phyloP scores from a whole-genome alignment of 768 basidiomycete genomes.

The Termitomyces sp. region DNA sequence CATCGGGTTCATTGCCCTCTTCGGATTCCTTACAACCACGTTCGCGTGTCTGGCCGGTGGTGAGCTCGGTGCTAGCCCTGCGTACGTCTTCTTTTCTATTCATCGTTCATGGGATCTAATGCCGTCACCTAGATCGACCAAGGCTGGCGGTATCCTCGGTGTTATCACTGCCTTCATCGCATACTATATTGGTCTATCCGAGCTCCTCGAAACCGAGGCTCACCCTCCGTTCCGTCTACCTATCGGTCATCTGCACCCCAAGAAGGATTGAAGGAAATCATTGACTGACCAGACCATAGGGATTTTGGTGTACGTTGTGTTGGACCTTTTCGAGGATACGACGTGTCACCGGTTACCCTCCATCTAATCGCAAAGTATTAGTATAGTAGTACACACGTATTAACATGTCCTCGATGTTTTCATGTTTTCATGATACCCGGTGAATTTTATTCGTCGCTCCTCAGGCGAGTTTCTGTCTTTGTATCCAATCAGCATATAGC shows the following conservation, averaged over 20 bases:
- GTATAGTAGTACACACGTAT: neutral
- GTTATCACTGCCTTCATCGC: constrained; percentile 44
- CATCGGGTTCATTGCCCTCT: constrained; percentile 34
- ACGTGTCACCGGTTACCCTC: no score
- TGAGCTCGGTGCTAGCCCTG: constrained; percentile 24
- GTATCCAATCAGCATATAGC: no score
- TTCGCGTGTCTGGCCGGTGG: constrained; percentile 41
- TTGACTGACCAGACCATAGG: neutral
- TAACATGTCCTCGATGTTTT: neutral
- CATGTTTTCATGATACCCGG: neutral
- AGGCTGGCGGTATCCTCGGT: constrained; percentile 43
- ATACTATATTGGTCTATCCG: constrained; percentile 43
- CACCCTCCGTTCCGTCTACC: constrained; percentile 35
- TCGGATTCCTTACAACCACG: constrained; percentile 33
- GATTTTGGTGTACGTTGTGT: neutral
- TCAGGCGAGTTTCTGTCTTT: neutral
- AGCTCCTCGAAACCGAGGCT: constrained; percentile 39
- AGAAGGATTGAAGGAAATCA: neutral
- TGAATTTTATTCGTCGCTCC: neutral
- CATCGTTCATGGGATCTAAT: neutral
- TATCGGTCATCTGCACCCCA: constrained; percentile 33
- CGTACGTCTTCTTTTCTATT: constrained; percentile 19
- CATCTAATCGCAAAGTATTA: neutral
- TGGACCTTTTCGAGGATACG: neutral
- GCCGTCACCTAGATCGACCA: constrained; percentile 23